phyloP scores from a whole-genome alignment of 148 eudicot species.

The Chenopodium berlandieri region DNA sequence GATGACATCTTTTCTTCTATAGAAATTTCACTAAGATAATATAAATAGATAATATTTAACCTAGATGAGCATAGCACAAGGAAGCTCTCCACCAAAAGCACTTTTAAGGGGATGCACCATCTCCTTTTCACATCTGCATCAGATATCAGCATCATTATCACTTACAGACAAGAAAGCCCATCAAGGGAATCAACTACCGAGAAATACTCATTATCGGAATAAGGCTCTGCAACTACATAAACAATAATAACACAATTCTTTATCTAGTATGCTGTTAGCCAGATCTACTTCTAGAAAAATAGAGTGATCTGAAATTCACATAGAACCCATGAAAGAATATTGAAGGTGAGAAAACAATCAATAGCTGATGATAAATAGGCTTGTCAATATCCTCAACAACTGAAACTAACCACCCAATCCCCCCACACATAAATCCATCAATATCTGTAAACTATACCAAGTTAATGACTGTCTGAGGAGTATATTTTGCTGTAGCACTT shows the following conservation, averaged over 20 bases:
- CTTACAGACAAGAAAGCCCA: not conserved
- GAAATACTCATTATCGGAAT: not conserved
- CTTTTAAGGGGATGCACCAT: conserved; percentile 82
- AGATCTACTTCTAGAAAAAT: not conserved
- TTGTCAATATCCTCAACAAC: not conserved
- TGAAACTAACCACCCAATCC: not conserved
- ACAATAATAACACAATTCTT: not conserved
- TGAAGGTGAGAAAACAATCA: not conserved
- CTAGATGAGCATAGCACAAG: conserved; percentile 93
- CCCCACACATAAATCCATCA: not conserved
- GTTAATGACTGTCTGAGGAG: not conserved
- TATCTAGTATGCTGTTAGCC: not conserved
- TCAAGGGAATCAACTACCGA: not conserved
- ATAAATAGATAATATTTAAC: conserved; percentile 25
- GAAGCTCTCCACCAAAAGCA: conserved; percentile 90
- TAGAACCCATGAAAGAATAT: not conserved
- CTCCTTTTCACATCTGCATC: conserved; percentile 91
- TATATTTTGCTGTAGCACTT: not conserved
- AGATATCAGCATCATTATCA: not conserved
- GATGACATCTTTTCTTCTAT: not conserved
- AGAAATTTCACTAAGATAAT: not conserved
- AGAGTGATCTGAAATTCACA: conserved; percentile 4
- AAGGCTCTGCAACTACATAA: conserved; percentile 5
- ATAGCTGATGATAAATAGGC: not conserved
- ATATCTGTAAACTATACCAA: too few species aligned